A percentile compares a stretch with the other conserved stretches of the same genome.
phyloP scores from a whole-genome alignment of 257 asterid species.

The Striga asiatica region DNA sequence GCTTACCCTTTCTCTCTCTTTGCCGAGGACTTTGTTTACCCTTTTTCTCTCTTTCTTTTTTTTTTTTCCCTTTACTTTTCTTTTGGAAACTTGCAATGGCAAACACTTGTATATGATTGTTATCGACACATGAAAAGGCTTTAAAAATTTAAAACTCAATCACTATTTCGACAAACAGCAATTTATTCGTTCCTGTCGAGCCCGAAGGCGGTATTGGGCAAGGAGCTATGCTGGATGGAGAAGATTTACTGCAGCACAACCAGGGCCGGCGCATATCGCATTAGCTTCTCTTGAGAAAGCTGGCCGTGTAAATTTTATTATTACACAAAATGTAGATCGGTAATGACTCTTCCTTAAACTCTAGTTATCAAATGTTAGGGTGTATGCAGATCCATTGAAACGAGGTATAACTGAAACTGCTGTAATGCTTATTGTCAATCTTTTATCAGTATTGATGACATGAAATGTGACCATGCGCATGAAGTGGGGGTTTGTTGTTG shows the following conservation, averaged over 20 bases:
- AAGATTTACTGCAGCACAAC: slow-evolving; percentile 75
- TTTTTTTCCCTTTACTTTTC: neutral
- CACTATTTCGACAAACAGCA: slow-evolving; percentile 35
- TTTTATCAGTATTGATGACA: neutral
- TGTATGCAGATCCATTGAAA: neutral
- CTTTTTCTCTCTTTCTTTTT: no score
- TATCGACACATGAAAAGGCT: neutral
- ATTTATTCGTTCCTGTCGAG: slow-evolving; percentile 57
- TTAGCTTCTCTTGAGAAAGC: slow-evolving; percentile 83
- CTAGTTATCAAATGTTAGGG: slow-evolving; percentile 8
- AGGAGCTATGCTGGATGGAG: slow-evolving; percentile 99
- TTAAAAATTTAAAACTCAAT: slow-evolving; percentile 1
- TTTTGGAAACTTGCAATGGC: neutral
- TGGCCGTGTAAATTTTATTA: slow-evolving; percentile 54
- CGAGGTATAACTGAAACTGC: neutral
- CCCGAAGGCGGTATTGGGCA: slow-evolving; percentile 91
- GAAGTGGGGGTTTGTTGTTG: neutral
- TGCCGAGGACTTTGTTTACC: neutral
- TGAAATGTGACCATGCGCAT: neutral
- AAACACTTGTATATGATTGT: neutral
- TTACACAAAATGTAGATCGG: slow-evolving; percentile 97
- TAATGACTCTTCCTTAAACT: slow-evolving; percentile 20
- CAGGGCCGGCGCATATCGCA: slow-evolving; percentile 81
- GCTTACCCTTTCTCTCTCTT: neutral
- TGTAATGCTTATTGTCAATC: neutral